These are phyloP conservation scores for Chlamydomonas schloesseri DNA, from an alignment of 139 green algal species.

Conservation along the genomic window DNA sequence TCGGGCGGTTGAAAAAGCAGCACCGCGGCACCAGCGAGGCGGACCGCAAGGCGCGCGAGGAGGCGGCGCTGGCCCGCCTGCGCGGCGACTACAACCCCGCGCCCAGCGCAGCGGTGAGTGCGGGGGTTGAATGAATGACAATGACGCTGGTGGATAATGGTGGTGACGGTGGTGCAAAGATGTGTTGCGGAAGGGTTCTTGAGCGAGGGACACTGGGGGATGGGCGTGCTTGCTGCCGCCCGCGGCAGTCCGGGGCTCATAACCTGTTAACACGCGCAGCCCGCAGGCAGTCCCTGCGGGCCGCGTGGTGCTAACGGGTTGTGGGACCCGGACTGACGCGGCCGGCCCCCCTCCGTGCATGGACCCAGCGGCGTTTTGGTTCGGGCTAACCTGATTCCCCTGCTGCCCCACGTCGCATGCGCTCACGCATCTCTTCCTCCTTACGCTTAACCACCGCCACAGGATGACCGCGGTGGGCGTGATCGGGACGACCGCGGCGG, in stretches of 20 bases:
- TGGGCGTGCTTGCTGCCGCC: too few species aligned
- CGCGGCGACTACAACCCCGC: conserved; percentile 39
- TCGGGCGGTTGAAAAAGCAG: conserved; percentile 81
- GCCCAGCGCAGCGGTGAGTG: not conserved
- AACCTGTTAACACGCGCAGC: not conserved
- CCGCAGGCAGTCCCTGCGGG: not conserved
- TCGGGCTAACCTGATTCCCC: too few species aligned
- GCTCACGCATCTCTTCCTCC: too few species aligned
- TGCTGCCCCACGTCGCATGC: too few species aligned
- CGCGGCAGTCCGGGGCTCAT: too few species aligned
- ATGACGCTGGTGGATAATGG: too few species aligned
- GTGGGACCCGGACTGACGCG: not conserved
- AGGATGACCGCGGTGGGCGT: not conserved
- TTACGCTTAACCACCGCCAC: not conserved
- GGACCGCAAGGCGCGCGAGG: conserved; percentile 73
- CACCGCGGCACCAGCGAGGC: conserved; percentile 48
- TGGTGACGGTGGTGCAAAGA: not conserved
- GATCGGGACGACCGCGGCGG: conserved; percentile 21
- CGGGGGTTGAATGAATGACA: not conserved
- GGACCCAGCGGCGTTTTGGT: too few species aligned
- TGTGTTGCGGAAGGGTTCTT: too few species aligned
- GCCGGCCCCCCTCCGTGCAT: too few species aligned
- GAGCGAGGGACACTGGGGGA: too few species aligned
- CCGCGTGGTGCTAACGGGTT: not conserved
- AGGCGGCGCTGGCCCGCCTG: conserved; percentile 79